Conservation (phyloP, 805 yeast genomes). For the Wickerhamomyces hampshirensis region DNA sequence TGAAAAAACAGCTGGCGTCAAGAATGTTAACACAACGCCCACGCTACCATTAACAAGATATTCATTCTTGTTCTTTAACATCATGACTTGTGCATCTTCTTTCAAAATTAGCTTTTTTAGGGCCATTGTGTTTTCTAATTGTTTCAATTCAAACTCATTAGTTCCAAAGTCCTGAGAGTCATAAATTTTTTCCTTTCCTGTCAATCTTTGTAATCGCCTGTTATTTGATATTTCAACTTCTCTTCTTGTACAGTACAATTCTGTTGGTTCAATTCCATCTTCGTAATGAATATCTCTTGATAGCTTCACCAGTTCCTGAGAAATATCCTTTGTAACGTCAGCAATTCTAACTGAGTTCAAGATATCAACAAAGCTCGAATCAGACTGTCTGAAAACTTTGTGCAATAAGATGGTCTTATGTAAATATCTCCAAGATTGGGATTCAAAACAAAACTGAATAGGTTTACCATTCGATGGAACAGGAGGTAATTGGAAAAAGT, state of each 20-base stretch:
- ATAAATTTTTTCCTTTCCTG: conserved; percentile 42
- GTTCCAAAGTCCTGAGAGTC: conserved; percentile 39
- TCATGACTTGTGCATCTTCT: conserved; percentile 92
- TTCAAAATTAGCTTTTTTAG: conserved; percentile 59
- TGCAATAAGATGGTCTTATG: conserved; percentile 64
- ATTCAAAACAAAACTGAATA: conserved; percentile 67
- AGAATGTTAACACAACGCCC: conserved; percentile 57
- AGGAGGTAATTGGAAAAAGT: conserved; percentile 94
- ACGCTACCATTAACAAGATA: conserved; percentile 85
- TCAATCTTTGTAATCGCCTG: conserved; percentile 42
- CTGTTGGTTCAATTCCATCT: conserved; percentile 87
- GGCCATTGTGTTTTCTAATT: conserved; percentile 66
- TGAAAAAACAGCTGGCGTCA: conserved; percentile 24
- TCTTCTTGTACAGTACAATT: conserved; percentile 75
- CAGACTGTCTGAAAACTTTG: conserved; percentile 90
- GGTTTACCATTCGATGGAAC: conserved; percentile 42
- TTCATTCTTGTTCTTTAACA: conserved; percentile 75
- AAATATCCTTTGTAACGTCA: conserved; percentile 44
- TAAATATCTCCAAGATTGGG: conserved; percentile 66
- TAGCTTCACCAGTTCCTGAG: conserved; percentile 44
- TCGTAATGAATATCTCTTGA: conserved; percentile 52
- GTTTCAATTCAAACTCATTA: conserved; percentile 15
- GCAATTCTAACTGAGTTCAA: conserved; percentile 81
- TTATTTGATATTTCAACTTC: conserved; percentile 81
- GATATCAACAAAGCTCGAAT: conserved; percentile 67